phyloP scores from a whole-genome alignment of 768 basidiomycete species.

The Rhodotorula diobovata region DNA sequence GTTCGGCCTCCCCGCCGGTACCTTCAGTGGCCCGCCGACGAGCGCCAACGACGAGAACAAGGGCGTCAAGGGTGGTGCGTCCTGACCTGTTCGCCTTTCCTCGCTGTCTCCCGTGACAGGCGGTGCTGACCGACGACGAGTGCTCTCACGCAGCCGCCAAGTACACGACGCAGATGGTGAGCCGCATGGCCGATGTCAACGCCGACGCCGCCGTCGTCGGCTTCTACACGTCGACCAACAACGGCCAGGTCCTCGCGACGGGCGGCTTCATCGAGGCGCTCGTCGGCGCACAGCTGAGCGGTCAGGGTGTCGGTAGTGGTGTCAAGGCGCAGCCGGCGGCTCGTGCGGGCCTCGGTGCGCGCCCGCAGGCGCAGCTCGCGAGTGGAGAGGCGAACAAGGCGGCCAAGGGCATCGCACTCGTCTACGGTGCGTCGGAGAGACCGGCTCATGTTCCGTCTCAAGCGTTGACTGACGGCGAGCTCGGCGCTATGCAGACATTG shows the following conservation, averaged over 20 bases:
- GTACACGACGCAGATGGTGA: constrained; percentile 41
- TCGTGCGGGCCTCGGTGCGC: constrained; percentile 13
- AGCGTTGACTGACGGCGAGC: not conserved
- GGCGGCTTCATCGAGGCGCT: constrained; percentile 44
- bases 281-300: constrained; percentile 40
- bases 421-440: constrained; percentile 44
- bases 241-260: constrained; percentile 42
- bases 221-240: constrained; percentile 42
- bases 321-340: constrained; percentile 22
- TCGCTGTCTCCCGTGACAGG: not conserved
- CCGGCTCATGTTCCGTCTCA: not conserved
- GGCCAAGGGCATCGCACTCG: constrained; percentile 41
- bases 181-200: constrained; percentile 42
- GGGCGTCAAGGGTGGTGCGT: constrained; percentile 37
- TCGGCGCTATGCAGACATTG: constrained; percentile 20
- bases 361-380: constrained; percentile 19
- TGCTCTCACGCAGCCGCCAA: constrained; percentile 30
- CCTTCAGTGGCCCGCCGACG: constrained; percentile 21
- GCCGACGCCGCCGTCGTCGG: constrained; percentile 43
- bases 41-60: constrained; percentile 26
- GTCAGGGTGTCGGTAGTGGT: constrained; percentile 32
- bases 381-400: constrained; percentile 29
- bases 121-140: not conserved
- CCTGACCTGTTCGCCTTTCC: not conserved
- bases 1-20: constrained; percentile 39